Evolutionary conservation across 257 asterid genomes (phyloP).

Genomic region (Paraleonurus japonicus): DNA sequence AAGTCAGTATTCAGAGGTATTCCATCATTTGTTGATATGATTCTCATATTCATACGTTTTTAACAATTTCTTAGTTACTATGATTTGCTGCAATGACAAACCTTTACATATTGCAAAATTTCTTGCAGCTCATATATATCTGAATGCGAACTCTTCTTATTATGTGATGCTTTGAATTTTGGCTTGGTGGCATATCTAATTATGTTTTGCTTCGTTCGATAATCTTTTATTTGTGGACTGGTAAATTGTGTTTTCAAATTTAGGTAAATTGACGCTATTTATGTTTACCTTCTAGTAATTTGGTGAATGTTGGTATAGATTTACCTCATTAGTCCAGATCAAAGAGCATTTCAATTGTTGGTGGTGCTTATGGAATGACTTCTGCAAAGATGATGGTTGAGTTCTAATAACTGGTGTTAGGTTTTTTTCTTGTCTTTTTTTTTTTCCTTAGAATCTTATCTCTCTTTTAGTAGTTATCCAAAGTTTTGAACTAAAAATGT

Average conservation of each 20-base stretch:
- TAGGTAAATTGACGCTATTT: neutral
- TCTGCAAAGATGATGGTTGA: slow-evolving; percentile 91
- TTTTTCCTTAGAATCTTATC: neutral
- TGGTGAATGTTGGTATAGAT: slow-evolving; percentile 41
- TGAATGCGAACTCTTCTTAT: neutral
- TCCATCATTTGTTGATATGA: neutral
- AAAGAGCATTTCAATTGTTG: slow-evolving; percentile 90
- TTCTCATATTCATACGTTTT: neutral
- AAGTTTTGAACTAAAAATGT: neutral
- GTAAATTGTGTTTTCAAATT: neutral
- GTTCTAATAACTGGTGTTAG: slow-evolving; percentile 29
- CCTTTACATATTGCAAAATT: neutral
- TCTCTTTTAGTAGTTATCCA: neutral
- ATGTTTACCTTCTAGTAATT: slow-evolving; percentile 1
- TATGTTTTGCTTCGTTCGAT: neutral
- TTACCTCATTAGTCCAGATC: slow-evolving; percentile 17
- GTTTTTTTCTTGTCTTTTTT: neutral
- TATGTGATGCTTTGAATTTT: neutral
- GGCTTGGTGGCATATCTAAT: neutral
- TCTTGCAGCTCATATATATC: neutral
- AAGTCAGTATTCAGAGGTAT: slow-evolving; percentile 84
- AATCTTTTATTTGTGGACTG: slow-evolving; percentile 5
- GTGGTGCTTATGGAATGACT: slow-evolving; percentile 92
- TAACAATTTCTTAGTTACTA: neutral
- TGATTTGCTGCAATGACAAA: neutral